A percentile compares a stretch with the other conserved stretches of the same genome.
Conservation (phyloP, 441 rosid species). For the Populus tomentosa region DNA sequence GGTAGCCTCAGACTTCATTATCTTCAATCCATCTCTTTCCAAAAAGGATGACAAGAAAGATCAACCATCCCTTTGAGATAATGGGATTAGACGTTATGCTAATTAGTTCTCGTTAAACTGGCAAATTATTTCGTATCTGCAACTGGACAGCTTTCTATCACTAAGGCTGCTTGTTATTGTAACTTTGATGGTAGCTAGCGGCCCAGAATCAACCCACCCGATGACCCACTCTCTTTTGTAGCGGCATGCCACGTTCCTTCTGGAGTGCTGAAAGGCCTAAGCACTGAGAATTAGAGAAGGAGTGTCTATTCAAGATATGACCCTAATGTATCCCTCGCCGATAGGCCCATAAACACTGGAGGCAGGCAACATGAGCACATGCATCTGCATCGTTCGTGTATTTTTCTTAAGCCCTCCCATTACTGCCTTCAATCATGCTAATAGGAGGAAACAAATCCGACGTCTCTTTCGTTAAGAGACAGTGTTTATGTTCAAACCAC, state of each 20-base stretch:
- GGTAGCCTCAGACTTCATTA: slow-evolving; percentile 8
- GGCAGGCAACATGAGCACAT: slow-evolving; percentile 42
- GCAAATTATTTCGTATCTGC: slow-evolving; percentile 26
- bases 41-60: slow-evolving; percentile 50
- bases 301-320: slow-evolving; percentile 34
- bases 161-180: slow-evolving; percentile 6
- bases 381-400: slow-evolving; percentile 21
- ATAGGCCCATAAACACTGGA: slow-evolving; percentile 24
- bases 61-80: slow-evolving; percentile 40
- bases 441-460: background rate
- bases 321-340: slow-evolving; percentile 35
- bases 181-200: slow-evolving; percentile 32
- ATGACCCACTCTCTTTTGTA: slow-evolving; percentile 13
- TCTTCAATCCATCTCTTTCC: slow-evolving; percentile 32
- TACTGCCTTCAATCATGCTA: slow-evolving; percentile 14
- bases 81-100: slow-evolving; percentile 54
- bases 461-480: background rate
- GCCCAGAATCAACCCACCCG: slow-evolving; percentile 3
- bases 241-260: slow-evolving; percentile 35
- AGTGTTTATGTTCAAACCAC: background rate
- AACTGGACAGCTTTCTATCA: no score
- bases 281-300: background rate
- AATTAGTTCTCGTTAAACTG: slow-evolving; percentile 32
- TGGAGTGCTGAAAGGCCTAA: slow-evolving; percentile 6
- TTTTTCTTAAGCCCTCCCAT: slow-evolving; percentile 9